A percentile compares a stretch with the other conserved stretches of the same genome.
These are phyloP conservation scores for Aulographum hederae DNA, from an alignment of 2,329 filamentous ascomycete genomes.

Conservation along the genomic window DNA sequence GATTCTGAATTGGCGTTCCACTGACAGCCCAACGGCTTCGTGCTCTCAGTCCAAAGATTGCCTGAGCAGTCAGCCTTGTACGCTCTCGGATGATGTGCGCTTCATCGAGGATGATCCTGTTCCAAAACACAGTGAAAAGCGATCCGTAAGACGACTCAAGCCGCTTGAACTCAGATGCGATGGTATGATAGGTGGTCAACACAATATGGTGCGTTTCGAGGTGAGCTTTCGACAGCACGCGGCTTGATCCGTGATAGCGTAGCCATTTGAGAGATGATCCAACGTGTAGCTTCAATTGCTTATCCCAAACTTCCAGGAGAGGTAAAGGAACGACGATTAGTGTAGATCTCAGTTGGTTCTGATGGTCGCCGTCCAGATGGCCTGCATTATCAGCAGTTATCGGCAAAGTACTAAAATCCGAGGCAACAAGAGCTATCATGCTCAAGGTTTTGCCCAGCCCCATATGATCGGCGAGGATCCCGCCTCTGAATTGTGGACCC, in stretches of 20 bases:
- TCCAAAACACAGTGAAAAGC: constrained; percentile 17
- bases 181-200: constrained; percentile 8
- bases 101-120: constrained; percentile 22
- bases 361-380: neutral
- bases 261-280: constrained; percentile 1
- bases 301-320: neutral
- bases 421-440: constrained; percentile 4
- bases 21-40: constrained; percentile 27
- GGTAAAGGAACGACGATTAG: constrained; percentile 7
- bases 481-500: constrained; percentile 51
- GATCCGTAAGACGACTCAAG: constrained; percentile 1
- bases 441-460: constrained; percentile 56
- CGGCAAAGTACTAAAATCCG: neutral
- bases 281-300: neutral
- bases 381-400: neutral
- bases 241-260: constrained; percentile 7
- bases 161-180: constrained; percentile 6
- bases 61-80: constrained; percentile 16
- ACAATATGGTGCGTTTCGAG: constrained; percentile 5
- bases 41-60: constrained; percentile 19
- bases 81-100: constrained; percentile 24
- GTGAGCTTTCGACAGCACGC: neutral
- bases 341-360: constrained; percentile 4
- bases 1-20: constrained; percentile 32
- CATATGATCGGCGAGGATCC: constrained; percentile 75